Conservation (phyloP, 2,329 filamentous ascomycete genomes). For the Trematosphaeria pertusa region DNA sequence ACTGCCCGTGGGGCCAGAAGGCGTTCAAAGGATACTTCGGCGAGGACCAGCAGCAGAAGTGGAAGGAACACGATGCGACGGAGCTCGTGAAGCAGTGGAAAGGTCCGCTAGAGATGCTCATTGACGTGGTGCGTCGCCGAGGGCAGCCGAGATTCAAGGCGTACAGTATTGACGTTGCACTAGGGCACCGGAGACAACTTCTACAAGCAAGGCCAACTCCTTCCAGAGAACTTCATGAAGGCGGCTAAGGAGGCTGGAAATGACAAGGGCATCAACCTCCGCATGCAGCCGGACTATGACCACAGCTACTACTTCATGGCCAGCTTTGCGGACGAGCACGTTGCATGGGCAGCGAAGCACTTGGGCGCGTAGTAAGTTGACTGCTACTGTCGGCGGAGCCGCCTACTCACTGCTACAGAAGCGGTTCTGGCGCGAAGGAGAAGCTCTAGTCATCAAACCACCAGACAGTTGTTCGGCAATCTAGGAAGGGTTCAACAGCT, state of each 20-base stretch:
- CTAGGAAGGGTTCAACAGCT: too few relatives aligned
- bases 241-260: conserved; percentile 80
- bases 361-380: conserved; percentile 63
- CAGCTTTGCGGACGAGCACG: conserved; percentile 86
- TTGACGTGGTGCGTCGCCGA: conserved; percentile 78
- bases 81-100: conserved; percentile 83
- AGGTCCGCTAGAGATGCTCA: conserved; percentile 75
- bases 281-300: conserved; percentile 92
- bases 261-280: conserved; percentile 72
- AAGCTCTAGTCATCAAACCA: conserved; percentile 29
- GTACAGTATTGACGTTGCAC: not conserved
- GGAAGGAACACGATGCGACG: conserved; percentile 90
- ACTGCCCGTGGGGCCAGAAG: conserved; percentile 94
- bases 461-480: too few relatives aligned
- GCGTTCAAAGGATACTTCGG: conserved; percentile 93
- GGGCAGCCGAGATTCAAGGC: conserved; percentile 94
- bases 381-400: conserved; percentile 1
- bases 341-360: conserved; percentile 90
- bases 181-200: conserved; percentile 94
- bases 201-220: conserved; percentile 90
- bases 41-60: conserved; percentile 71
- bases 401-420: conserved; percentile 43
- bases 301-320: conserved; percentile 98
- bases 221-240: conserved; percentile 89
- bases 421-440: conserved; percentile 29